Evolutionary conservation across 441 rosid species (phyloP).

Genomic region (Macaranga tanarius): DNA sequence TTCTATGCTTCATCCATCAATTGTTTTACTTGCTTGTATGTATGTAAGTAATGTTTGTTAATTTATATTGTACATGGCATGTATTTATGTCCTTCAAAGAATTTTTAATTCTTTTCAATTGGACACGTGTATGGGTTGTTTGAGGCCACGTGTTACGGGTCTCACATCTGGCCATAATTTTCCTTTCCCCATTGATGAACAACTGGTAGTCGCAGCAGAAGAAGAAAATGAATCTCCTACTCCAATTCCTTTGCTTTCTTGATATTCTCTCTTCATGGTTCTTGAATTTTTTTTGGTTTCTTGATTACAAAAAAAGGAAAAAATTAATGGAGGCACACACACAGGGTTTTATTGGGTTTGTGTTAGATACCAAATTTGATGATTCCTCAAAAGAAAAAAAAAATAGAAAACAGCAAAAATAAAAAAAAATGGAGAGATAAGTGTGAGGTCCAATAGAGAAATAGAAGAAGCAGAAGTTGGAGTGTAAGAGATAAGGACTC

Average conservation of each 20-base stretch:
- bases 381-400: not conserved
- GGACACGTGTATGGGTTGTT: too few species aligned
- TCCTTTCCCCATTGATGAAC: slow-evolving; percentile 40
- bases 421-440: slow-evolving; percentile 11
- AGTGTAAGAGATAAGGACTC: slow-evolving; percentile 48
- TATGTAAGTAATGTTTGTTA: too few species aligned
- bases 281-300: too few species aligned
- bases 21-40: too few species aligned
- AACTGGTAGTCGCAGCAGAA: not conserved
- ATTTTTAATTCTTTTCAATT: too few species aligned
- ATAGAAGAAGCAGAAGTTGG: slow-evolving; percentile 12
- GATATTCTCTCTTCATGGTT: slow-evolving; percentile 57
- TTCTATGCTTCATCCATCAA: too few species aligned
- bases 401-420: not conserved
- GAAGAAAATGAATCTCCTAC: not conserved
- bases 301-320: not conserved
- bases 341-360: slow-evolving; percentile 4
- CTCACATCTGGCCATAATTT: slow-evolving; percentile 59
- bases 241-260: slow-evolving; percentile 30
- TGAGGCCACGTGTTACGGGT: too few species aligned
- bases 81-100: too few species aligned
- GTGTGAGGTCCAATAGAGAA: slow-evolving; percentile 35
- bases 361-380: slow-evolving; percentile 7
- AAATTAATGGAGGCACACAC: slow-evolving; percentile 3
- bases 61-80: too few species aligned